Base-by-base conservation (phyloP, 2,329 filamentous ascomycete species). In the Alternaria conjuncta region DNA sequence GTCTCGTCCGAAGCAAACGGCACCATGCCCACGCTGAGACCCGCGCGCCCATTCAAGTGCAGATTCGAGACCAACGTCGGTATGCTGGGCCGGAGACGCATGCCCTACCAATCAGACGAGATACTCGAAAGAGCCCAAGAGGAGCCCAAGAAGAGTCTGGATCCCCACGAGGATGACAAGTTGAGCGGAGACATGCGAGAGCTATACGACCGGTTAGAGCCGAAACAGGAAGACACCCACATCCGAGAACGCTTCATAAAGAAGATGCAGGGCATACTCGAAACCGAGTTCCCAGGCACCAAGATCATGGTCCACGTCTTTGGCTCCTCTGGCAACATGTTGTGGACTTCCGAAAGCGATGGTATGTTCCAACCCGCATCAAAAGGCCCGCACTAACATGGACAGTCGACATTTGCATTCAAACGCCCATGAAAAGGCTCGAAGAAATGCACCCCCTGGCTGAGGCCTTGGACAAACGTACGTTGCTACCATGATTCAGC, bases 331-430 rank as follows among this genome's bases (percentile, higher is more conserved):
- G 96, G 96, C 51, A 99, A 99, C 80, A 84, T 96, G 79, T 84
- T 99, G 60, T 97, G 94, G 81, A 97, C 95, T 32, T 94, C 93
- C 80, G 94, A 97, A 77, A 99, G 96, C 56, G 96, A 99, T 83
- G 93, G 94, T 97, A 84, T 73, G 89, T 32, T 8, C 41, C 21
- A 55, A 44, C 8, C 23, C 11, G 11, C 36, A 47, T 45, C 11
- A 6, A 13, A 18, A 41, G 4, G 13, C 18, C 36, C 23, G 18
- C n/a, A 63, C 77, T 81, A 58, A 82, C 66, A 30, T 5, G 28
- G 28, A 21, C 49, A 97, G 95, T 99, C 78, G 96, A 99, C 79
- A 95, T 99, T 60, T 99, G 96, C 83, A 97, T 99, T 76, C 96
- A 94, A 50, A 98, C 96, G 20, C 86, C 92, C 50, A 94, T 92